Evolutionary conservation across 2,329 filamentous ascomycete genomes (phyloP).

Genomic region (Neodidymelliopsis sp.): DNA sequence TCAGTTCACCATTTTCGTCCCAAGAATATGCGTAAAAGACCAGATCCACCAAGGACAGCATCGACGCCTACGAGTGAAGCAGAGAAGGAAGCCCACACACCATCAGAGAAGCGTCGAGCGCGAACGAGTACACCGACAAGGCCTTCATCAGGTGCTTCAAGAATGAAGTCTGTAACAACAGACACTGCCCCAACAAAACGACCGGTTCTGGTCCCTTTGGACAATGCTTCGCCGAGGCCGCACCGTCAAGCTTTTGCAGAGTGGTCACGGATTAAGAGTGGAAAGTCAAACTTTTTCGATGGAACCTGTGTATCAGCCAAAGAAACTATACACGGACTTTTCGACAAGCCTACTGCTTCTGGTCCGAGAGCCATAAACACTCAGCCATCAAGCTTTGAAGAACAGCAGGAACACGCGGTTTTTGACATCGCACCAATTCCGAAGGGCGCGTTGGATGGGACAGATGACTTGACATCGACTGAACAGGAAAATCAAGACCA

Average conservation of each 20-base stretch:
- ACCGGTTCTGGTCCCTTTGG: background rate
- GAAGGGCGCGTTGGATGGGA: background rate
- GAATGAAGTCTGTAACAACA: background rate
- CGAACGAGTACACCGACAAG: background rate
- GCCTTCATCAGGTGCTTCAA: background rate
- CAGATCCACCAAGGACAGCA: constrained; percentile 12
- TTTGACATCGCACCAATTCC: background rate
- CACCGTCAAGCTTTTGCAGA: constrained; percentile 37
- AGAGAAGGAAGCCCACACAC: background rate
- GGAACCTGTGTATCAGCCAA: constrained; percentile 22
- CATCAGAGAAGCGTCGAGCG: background rate
- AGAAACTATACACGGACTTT: too few species aligned
- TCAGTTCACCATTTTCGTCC: constrained; percentile 74
- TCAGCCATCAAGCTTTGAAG: background rate
- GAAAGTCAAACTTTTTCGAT: constrained; percentile 45
- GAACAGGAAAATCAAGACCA: background rate
- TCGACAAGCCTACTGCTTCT: too few species aligned
- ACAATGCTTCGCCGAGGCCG: constrained; percentile 1
- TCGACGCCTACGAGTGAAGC: constrained; percentile 5
- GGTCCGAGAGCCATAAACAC: too few species aligned
- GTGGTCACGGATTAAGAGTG: constrained; percentile 56
- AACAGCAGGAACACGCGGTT: background rate
- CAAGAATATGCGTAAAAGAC: constrained; percentile 24
- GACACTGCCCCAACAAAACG: constrained; percentile 34
- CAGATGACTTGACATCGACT: background rate